Base-by-base conservation (phyloP, 2,329 filamentous ascomycete species). In the Colletotrichum sp. region DNA sequence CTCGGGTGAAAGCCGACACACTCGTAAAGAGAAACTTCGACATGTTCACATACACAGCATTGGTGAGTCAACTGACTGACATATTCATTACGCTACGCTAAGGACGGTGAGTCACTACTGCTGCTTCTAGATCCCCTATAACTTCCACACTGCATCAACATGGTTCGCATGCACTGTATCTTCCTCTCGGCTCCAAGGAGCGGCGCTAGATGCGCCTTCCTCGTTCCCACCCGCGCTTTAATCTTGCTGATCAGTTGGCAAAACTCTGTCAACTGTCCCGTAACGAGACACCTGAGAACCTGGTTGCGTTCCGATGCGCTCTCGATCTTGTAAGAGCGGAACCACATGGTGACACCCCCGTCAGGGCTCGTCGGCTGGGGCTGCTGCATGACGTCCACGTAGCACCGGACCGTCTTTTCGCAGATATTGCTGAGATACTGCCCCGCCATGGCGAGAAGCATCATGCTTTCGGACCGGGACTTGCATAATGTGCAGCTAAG, bases 351-450 rank as follows among this genome's bases (percentile, higher is more conserved):
- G 0, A 55, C 18, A 5, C 33, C 69, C 51, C 38, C 62, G 16
- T 59, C n/a, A 2, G 16, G 6, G 12, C 21, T 61, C 3, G 29
- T 5, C 8, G 62, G 24, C 29, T 27, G 69, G 13, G 36, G 2
- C 24, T 59, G 36, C 29, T 51, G 62, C 1, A 34, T 8, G 5
- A 71, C 55, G 18, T 61, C 69, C 0, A 71, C 55, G 31, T 71
- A 71, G 24, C 36, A 71, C 16, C 69, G 54, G 1, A 71, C 69
- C 3, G 55, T 71, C 69, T 62, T 71, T 34, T 71, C 55, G 63
- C 69, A 71, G 4, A 67, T 67, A n/a, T 62, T 66, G 55, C 63
- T 71, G 4, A 66, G 63, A 31, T 71, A 71, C 24, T 71, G 63
- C 1, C 36, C 63, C 5, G 69, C 54, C 69, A 71, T 71, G 6